phyloP scores from a whole-genome alignment of 352 stramenopile genomes.

The Pythium rhizo-oryzae region DNA sequence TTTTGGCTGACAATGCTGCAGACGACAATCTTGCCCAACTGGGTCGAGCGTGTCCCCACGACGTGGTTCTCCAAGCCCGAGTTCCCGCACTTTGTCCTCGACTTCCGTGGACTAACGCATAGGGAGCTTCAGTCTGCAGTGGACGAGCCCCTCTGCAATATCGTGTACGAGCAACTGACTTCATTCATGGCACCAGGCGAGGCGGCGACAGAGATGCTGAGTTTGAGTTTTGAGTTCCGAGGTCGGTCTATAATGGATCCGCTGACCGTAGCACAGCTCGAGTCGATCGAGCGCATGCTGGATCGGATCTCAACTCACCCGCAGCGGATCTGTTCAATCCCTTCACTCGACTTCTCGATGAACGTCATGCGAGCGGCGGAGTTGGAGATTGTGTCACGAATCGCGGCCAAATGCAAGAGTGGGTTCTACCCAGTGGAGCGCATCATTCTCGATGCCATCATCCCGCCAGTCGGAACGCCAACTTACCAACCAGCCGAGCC shows the following conservation, averaged over 20 bases:
- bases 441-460: neutral
- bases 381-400: conserved; percentile 15
- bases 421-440: neutral
- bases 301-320: neutral
- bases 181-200: neutral
- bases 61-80: neutral
- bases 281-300: conserved; percentile 15
- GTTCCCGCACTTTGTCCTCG: conserved; percentile 12
- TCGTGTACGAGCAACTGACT: neutral
- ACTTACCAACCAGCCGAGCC: neutral
- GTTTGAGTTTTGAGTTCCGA: conserved; percentile 8
- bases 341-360: neutral
- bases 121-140: too few relatives aligned
- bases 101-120: neutral
- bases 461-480: too few relatives aligned
- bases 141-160: too few relatives aligned
- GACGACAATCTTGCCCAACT: neutral
- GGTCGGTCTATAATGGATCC: neutral
- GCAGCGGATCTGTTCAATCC: neutral
- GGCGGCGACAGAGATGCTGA: neutral
- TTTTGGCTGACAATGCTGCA: conserved; percentile 4
- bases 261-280: neutral
- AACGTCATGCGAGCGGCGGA: neutral
- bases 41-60: neutral
- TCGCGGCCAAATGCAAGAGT: conserved; percentile 6